Percentiles rank a stretch among this genome's conserved stretches.
Conservation (phyloP, 441 rosid species). For the Adansonia grandidieri region DNA sequence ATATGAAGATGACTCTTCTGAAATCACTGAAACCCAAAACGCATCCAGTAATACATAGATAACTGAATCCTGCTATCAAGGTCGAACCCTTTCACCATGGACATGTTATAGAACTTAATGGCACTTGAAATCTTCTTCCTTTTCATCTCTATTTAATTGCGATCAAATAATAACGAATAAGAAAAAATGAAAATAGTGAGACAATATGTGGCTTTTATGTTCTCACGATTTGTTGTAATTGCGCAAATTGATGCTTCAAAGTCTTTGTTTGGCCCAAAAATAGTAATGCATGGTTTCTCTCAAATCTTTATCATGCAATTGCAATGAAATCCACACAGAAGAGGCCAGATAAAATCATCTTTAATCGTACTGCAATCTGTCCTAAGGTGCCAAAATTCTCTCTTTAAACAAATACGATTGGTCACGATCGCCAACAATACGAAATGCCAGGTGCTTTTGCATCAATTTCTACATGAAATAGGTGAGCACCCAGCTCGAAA, state of each 20-base stretch:
- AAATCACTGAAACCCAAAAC: too few relatives aligned
- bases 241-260: not conserved
- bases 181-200: not conserved
- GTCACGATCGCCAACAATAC: not conserved
- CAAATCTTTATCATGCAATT: not conserved
- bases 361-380: not conserved
- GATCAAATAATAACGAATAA: not conserved
- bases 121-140: not conserved
- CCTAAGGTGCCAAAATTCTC: not conserved
- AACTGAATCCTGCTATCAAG: not conserved
- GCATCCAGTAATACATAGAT: not conserved
- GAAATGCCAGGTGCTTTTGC: not conserved
- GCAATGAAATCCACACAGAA: not conserved
- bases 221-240: not conserved
- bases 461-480: conserved; percentile 1
- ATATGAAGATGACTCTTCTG: too few relatives aligned
- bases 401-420: not conserved
- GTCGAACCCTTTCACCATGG: not conserved
- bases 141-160: not conserved
- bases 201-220: not conserved
- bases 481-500: not conserved
- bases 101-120: not conserved
- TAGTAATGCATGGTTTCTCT: not conserved
- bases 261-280: not conserved
- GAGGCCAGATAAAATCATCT: not conserved